A percentile compares a stretch with the other conserved stretches of the same genome.
Evolutionary conservation across 1,139 yeast genomes (phyloP).

Genomic region (Kurtzmaniella quercitrusa): DNA sequence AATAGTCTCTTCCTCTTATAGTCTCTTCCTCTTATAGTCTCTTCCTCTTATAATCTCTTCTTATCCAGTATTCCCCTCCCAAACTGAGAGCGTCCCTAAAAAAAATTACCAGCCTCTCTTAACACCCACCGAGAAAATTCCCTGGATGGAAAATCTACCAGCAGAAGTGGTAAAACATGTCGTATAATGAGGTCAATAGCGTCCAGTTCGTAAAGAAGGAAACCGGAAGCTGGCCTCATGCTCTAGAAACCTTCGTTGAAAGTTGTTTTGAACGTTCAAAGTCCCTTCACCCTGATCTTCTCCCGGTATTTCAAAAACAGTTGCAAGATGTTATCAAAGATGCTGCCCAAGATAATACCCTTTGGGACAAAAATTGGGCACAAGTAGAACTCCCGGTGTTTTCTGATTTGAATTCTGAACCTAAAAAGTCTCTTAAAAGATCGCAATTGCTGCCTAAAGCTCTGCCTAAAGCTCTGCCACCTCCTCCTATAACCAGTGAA

Average conservation of each 20-base stretch:
- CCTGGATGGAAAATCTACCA: background rate
- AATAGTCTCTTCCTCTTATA: too few relatives aligned
- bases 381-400: background rate
- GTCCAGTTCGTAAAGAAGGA: conserved; percentile 1
- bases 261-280: background rate
- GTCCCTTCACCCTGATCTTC: background rate
- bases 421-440: background rate
- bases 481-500: conserved; percentile 11
- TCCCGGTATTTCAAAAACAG: background rate
- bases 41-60: too few relatives aligned
- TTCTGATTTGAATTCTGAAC: background rate
- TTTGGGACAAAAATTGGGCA: background rate
- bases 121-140: too few relatives aligned
- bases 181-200: conserved; percentile 1
- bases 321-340: background rate
- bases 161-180: background rate
- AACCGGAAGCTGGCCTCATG: background rate
- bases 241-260: background rate
- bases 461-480: too few relatives aligned
- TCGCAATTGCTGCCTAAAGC: background rate
- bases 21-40: too few relatives aligned
- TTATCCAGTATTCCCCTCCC: background rate
- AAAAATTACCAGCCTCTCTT: background rate
- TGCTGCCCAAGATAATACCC: background rate
- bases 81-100: background rate